Base-by-base conservation (phyloP, 129 eudicot genomes). In the Centrapalus pauciflorus region DNA sequence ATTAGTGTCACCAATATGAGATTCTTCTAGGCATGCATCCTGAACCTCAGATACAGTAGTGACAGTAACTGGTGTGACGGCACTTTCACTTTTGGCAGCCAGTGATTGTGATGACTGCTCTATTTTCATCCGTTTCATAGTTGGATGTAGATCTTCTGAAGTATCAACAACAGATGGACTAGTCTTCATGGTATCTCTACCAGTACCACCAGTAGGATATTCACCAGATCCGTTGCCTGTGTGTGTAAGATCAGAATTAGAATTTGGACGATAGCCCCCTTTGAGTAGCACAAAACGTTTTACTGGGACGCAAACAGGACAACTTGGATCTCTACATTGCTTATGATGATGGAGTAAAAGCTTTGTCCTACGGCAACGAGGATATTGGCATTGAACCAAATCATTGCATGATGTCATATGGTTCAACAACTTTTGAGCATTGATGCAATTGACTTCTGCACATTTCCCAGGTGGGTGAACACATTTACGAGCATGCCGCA, bases 401-500 rank as follows among this genome's bases (percentile, higher is more conserved):
- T 74, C 73, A 29, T 66, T 72, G 61, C 97, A 94, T 34, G 75
- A 27, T 54, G 77, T 63, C 50, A 94, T 75, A 80, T 94, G 99
- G 32, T 73, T 81, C 82, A 73, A 70, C 38, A 94, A 68, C 49
- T 86, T 61, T 78, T 94, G 97, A 55, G 67, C 95, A 25, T 24
- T 69, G 28, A 76, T 64, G 82, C 99, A 94, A 41, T 79, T 17
- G 46, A 72, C 45, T 51, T 71, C 88, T 14, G 79, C 83, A 67
- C 99, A 89, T 76, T 83, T 82, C 61, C 97, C 95, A 57, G 79
- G 84, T 48, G 87, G 87, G 33, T 80, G 79, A 38, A 35, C 73
- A 67, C 99, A 94, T 20, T 74, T 68, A 49, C 95, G 88, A 30
- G 99, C 99, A 89, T 94, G 99, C 27, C 78, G 64, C 76, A 94